Evolutionary conservation across 495 filamentous ascomycete genomes (phyloP), one percentile per base, ranked within the genome.

Genomic region (Daldinia concentrica): DNA sequence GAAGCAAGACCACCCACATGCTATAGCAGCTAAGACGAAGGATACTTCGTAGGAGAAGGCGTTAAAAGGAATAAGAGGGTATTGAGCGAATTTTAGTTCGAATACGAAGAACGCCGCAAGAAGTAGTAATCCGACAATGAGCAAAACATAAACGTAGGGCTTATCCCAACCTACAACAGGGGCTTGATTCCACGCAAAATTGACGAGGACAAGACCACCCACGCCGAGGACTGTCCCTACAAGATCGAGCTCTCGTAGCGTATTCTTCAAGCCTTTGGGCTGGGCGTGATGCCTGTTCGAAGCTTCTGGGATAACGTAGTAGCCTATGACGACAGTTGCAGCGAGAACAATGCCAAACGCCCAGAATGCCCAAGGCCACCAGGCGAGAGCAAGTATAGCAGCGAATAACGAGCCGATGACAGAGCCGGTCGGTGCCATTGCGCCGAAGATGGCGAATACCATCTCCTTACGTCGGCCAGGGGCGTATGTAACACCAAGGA

Each of bases 291-390:
- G 41, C 39, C 65, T 72, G 48, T 66, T 73, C 52, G 80, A 66
- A 30, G 79, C 80, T 1, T 80, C 75, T 3, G 88, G 89, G 39
- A 90, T 81, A 11, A 82, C 76, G 6, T 82, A 70, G 34, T 79
- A 77, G 3, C 80, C 84, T 2, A 84, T 55, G 17, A 82, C 62
- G 4, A 84, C 77, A 30, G 82, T 74, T 4, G 78, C 61, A 0
- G 80, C 63, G n/a, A 82, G 82, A 19, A 81, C 79, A 51, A 91
- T 83, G 4, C 81, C 82, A 59, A 87, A 81, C 4, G 79, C 77
- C 86, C 85, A 92, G 71, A 86, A 91, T 0, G 85, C 80, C 91
- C 90, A 92, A 1, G 86, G 87, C 91, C 90, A 92, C 84, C 85
- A 89, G 2, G 80, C 82, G 32, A 86, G 77, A 6, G 87, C 80